Conservation (phyloP, 106 monocot genomes). For the Agapanthus africanus region DNA sequence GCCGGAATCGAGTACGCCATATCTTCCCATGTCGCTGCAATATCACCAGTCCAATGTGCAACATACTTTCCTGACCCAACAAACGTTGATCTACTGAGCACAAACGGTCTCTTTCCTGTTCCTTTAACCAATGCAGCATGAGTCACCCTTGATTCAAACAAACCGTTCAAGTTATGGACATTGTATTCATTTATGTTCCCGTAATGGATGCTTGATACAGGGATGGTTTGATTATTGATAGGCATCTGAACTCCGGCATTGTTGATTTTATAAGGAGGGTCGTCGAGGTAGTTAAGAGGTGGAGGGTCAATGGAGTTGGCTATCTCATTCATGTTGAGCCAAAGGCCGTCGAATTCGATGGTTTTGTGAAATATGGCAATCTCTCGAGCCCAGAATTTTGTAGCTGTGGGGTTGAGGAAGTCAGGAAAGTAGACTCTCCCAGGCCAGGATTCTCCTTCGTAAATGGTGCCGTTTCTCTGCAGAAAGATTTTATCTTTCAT, state of each 20-base stretch:
- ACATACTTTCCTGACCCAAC: constrained; percentile 62
- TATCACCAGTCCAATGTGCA: constrained; percentile 64
- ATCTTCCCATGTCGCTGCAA: constrained; percentile 55
- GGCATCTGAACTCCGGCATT: constrained; percentile 35
- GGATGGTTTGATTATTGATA: constrained; percentile 38
- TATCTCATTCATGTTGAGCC: constrained; percentile 86
- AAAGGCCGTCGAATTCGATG: constrained; percentile 57
- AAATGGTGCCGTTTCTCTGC: constrained; percentile 31
- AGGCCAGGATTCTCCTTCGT: constrained; percentile 57
- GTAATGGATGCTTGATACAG: constrained; percentile 39
- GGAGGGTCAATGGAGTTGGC: constrained; percentile 52
- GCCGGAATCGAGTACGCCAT: constrained; percentile 51
- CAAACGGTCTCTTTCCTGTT: constrained; percentile 48
- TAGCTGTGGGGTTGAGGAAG: constrained; percentile 48
- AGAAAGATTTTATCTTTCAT: constrained; percentile 39
- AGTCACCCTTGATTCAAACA: constrained; percentile 49
- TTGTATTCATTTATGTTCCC: constrained; percentile 63
- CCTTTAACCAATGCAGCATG: constrained; percentile 23
- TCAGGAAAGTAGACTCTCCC: constrained; percentile 69
- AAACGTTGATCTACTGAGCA: constrained; percentile 47
- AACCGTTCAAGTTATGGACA: constrained; percentile 51
- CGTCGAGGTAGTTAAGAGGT: constrained; percentile 30
- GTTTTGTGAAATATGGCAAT: constrained; percentile 38
- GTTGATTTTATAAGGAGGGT: constrained; percentile 72
- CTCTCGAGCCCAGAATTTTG: constrained; percentile 51